Conservation (phyloP, 768 basidiomycete species). For the Pisolithus sp. region DNA sequence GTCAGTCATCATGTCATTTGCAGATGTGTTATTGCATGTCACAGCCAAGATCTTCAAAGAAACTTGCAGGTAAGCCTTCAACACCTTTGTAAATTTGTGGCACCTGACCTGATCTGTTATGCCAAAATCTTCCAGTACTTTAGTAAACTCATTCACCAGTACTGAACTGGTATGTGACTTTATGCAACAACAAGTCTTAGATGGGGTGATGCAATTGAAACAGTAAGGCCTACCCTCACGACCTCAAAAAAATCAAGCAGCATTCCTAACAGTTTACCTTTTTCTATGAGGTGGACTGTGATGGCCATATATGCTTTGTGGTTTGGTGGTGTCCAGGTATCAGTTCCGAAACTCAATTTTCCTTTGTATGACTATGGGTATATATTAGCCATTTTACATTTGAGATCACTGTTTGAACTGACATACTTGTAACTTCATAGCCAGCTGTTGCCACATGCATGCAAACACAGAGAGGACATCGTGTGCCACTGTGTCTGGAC, state of each 20-base stretch:
- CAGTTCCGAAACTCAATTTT: constrained; percentile 26
- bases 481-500: constrained; percentile 13
- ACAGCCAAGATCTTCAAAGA: no score
- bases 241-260: constrained; percentile 36
- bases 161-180: constrained; percentile 30
- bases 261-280: constrained; percentile 22
- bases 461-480: constrained; percentile 15
- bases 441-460: not conserved
- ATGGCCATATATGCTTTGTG: constrained; percentile 28
- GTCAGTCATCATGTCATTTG: no score
- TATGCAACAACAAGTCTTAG: not conserved
- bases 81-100: not conserved
- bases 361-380: constrained; percentile 24
- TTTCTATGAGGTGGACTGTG: constrained; percentile 27
- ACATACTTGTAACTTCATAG: not conserved
- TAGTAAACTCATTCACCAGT: constrained; percentile 28
- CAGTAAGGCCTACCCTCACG: constrained; percentile 8
- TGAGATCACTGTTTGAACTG: not conserved
- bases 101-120: constrained; percentile 27
- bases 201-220: not conserved
- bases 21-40: no score
- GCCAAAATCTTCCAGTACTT: constrained; percentile 30
- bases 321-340: constrained; percentile 35
- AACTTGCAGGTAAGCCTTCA: no score
- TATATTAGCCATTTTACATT: not conserved